Percentiles rank a stretch among this genome's conserved stretches.
Conservation (phyloP, 441 rosid genomes). For the Pelargonium australe region DNA sequence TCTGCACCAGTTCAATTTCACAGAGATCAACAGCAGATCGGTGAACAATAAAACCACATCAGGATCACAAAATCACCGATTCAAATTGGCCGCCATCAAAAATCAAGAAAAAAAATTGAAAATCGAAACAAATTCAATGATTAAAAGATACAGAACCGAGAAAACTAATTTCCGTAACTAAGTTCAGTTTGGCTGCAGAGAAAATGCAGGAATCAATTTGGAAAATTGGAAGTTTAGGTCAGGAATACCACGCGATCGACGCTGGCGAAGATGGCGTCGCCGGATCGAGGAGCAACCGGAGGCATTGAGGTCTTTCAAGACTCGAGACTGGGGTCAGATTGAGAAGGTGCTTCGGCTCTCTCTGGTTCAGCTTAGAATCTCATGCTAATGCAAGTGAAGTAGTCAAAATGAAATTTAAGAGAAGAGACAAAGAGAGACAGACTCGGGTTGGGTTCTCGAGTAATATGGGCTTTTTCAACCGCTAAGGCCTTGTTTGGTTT, state of each 20-base stretch:
- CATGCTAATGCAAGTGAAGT: neutral
- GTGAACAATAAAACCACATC: too few relatives aligned
- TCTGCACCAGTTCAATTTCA: neutral
- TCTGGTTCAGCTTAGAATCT: neutral
- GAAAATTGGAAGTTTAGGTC: neutral
- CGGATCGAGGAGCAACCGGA: conserved; percentile 4
- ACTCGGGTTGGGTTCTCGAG: too few relatives aligned
- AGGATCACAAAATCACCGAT: neutral
- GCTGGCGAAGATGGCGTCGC: conserved; percentile 1
- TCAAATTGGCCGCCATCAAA: neutral
- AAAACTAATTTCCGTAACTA: too few relatives aligned
- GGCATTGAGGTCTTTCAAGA: neutral
- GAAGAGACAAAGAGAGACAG: too few relatives aligned
- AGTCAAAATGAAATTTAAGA: too few relatives aligned
- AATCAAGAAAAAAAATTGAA: too few relatives aligned
- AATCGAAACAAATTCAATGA: neutral
- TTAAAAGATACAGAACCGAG: neutral
- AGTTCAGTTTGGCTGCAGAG: too few relatives aligned
- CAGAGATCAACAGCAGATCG: too few relatives aligned
- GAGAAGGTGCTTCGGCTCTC: neutral
- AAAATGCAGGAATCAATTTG: too few relatives aligned
- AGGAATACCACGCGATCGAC: neutral
- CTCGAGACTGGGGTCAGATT: neutral
- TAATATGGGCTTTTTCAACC: too few relatives aligned
- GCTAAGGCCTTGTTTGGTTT: too few relatives aligned